These are phyloP conservation scores for Kluyveromyces sp. DNA, from an alignment of 1,139 yeast genomes.

Conservation along the genomic window DNA sequence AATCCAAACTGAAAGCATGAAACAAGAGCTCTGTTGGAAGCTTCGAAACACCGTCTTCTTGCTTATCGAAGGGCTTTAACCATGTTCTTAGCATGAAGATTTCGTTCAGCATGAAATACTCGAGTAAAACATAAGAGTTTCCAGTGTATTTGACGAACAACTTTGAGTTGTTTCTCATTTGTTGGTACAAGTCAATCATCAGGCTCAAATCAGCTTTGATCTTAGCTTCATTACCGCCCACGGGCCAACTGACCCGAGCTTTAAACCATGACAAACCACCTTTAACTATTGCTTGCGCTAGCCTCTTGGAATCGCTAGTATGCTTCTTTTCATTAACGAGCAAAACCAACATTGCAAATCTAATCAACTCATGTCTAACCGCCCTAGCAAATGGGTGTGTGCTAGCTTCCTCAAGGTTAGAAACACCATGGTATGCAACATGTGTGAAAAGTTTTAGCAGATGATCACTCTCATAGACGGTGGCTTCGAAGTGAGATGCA, in stretches of 20 bases:
- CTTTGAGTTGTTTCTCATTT: constrained; percentile 20
- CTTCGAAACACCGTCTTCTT: constrained; percentile 30
- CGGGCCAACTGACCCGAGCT: constrained; percentile 61
- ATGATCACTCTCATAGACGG: constrained; percentile 66
- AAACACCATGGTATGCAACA: constrained; percentile 52
- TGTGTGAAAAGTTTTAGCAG: constrained; percentile 63
- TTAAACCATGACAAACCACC: constrained; percentile 79
- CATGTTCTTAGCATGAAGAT: constrained; percentile 66
- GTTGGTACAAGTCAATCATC: constrained; percentile 45
- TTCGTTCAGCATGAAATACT: constrained; percentile 67
- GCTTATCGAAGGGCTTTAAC: constrained; percentile 61
- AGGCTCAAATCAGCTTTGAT: constrained; percentile 62
- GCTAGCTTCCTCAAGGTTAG: constrained; percentile 53
- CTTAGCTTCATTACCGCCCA: constrained; percentile 71
- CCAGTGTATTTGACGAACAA: constrained; percentile 17
- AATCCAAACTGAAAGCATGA: constrained; percentile 61
- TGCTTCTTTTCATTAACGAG: constrained; percentile 43
- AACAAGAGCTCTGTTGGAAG: constrained; percentile 29
- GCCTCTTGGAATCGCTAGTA: constrained; percentile 39
- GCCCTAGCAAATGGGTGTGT: constrained; percentile 76
- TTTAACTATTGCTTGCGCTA: constrained; percentile 50
- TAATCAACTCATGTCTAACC: constrained; percentile 65
- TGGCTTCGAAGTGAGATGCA: constrained; percentile 77
- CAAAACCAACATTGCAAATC: constrained; percentile 61
- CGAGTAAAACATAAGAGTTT: constrained; percentile 20